Conservation (phyloP, 306 rosid species). For the Heteromeles arbutifolia region DNA sequence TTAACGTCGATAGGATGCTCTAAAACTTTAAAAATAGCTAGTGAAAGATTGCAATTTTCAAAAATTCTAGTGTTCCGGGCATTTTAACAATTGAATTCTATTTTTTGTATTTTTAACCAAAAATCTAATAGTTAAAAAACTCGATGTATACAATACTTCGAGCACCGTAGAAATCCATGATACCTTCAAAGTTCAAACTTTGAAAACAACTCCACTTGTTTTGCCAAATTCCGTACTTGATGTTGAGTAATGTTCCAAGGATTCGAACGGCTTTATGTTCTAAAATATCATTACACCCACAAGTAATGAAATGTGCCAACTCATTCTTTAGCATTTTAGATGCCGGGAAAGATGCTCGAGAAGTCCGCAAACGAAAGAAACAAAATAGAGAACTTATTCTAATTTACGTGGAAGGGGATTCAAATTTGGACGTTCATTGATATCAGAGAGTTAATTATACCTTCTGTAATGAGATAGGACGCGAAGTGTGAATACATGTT, state of each 20-base stretch:
- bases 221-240: neutral
- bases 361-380: neutral
- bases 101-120: too few relatives aligned
- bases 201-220: neutral
- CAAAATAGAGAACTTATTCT: neutral
- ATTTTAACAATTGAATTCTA: too few relatives aligned
- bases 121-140: too few relatives aligned
- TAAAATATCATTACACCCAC: too few relatives aligned
- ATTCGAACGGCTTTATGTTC: neutral
- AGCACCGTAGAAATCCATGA: too few relatives aligned
- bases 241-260: neutral
- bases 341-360: neutral
- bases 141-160: too few relatives aligned
- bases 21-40: too few relatives aligned
- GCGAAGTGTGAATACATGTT: neutral
- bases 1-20: too few relatives aligned
- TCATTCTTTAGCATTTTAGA: neutral
- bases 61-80: too few relatives aligned
- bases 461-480: neutral
- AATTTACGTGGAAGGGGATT: neutral
- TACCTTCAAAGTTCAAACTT: neutral
- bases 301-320: neutral
- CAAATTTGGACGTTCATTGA: neutral
- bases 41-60: too few relatives aligned
- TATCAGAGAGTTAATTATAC: neutral